Percentiles rank a stretch among this genome's conserved stretches.
phyloP scores from a whole-genome alignment of 1,139 yeast species.

The Yamadazyma epiphylla region DNA sequence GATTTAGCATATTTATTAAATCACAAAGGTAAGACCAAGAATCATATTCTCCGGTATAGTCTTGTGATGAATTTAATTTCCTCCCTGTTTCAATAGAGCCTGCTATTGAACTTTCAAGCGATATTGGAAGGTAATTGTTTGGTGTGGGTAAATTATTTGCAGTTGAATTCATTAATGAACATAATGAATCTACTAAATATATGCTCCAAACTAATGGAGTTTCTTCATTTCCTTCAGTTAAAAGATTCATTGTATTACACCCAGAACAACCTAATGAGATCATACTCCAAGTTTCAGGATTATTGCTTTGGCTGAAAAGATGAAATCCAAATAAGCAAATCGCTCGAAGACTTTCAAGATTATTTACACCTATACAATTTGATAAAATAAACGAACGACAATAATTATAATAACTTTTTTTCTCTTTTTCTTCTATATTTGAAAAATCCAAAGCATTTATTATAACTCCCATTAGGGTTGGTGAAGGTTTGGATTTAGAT shows the following conservation, averaged over 20 bases:
- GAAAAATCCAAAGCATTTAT: conserved; percentile 1
- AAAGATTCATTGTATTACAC: neutral
- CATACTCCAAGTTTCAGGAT: neutral
- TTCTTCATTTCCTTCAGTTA: neutral
- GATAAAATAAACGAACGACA: conserved; percentile 1
- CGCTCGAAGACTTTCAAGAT: neutral
- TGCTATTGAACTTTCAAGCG: conserved; percentile 1
- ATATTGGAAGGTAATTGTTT: conserved; percentile 1
- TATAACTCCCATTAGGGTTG: conserved; percentile 1
- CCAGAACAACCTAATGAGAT: neutral
- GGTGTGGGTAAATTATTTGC: neutral
- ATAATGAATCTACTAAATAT: neutral
- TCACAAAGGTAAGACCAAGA: conserved; percentile 1
- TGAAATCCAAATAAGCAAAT: conserved; percentile 1
- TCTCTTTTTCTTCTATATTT: neutral
- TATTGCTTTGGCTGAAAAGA: neutral
- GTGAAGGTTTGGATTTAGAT: neutral
- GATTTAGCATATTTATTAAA: neutral
- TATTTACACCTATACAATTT: neutral
- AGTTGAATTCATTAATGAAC: neutral
- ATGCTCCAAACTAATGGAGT: neutral
- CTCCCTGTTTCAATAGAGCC: neutral
- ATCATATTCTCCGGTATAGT: conserved; percentile 1
- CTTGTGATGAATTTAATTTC: neutral
- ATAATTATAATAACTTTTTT: neutral